phyloP scores from a whole-genome alignment of 2,329 filamentous ascomycete species.

The Ascochyta fabae region DNA sequence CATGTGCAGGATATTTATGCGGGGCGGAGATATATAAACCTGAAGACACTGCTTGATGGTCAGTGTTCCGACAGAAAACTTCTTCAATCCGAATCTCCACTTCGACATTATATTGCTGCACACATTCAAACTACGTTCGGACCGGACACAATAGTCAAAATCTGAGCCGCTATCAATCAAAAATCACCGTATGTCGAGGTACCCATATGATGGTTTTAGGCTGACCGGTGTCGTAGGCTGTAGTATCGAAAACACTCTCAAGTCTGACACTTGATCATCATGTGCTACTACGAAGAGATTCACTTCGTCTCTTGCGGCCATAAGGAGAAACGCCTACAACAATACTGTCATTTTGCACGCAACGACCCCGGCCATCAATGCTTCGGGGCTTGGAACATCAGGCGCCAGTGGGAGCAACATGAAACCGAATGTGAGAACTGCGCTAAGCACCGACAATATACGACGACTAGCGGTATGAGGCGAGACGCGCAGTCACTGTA shows the following conservation, averaged over 20 bases:
- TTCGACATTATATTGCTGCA: not conserved
- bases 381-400: constrained; percentile 69
- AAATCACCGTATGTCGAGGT: not conserved
- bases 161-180: not conserved
- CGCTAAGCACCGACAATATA: constrained; percentile 7
- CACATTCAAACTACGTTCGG: not conserved
- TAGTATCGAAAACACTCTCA: not conserved
- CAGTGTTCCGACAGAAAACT: not conserved
- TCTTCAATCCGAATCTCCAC: not conserved
- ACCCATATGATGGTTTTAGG: not conserved
- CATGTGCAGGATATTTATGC: not conserved
- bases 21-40: not conserved
- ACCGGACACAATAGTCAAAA: not conserved
- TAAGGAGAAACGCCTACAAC: constrained; percentile 64
- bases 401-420: constrained; percentile 62
- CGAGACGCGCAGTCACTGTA: not conserved
- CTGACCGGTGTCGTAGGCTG: not conserved
- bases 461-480: not conserved
- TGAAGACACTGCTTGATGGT: not conserved
- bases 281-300: constrained; percentile 77
- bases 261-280: constrained; percentile 36
- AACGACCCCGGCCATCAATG: constrained; percentile 75
- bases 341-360: constrained; percentile 76
- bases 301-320: constrained; percentile 68
- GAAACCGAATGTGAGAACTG: constrained; percentile 40